A percentile compares a stretch with the other conserved stretches of the same genome.
Conservation (phyloP, 768 basidiomycete genomes). For the Xerocomus brunneocitrinus region DNA sequence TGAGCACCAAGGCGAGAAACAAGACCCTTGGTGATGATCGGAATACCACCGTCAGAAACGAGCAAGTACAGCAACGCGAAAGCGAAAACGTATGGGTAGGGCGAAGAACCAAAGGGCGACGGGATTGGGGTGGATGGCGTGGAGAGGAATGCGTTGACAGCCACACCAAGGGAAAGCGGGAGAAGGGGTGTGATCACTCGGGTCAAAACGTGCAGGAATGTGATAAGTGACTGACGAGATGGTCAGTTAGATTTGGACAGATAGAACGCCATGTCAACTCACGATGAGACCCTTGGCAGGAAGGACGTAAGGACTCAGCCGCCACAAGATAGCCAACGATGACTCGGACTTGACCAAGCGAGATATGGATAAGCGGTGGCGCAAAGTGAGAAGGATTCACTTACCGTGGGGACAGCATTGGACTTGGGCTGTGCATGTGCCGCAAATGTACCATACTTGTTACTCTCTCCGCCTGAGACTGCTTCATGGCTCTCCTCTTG, state of each 20-base stretch:
- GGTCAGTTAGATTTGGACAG: not conserved
- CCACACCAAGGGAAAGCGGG: constrained; percentile 63
- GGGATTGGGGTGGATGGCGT: constrained; percentile 17
- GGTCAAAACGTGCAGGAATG: constrained; percentile 64
- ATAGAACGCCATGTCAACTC: constrained; percentile 1
- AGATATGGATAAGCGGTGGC: not conserved
- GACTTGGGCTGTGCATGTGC: constrained; percentile 11
- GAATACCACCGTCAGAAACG: constrained; percentile 71
- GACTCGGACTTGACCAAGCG: constrained; percentile 9
- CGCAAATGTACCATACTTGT: constrained; percentile 77
- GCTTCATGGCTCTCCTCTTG: constrained; percentile 43
- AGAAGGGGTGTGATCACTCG: constrained; percentile 72
- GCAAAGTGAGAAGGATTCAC: not conserved
- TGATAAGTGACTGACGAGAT: constrained; percentile 51
- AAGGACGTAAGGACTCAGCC: constrained; percentile 16
- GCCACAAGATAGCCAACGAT: constrained; percentile 14
- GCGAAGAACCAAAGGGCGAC: constrained; percentile 35
- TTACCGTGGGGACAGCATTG: constrained; percentile 7
- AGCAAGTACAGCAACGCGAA: constrained; percentile 72
- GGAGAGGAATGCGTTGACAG: constrained; percentile 20
- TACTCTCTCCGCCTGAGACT: constrained; percentile 32
- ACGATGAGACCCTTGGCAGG: constrained; percentile 24
- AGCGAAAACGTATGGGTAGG: constrained; percentile 64
- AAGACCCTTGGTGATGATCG: constrained; percentile 62
- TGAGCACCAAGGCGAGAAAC: constrained; percentile 91